Conservation (phyloP, 23 red algal genomes). For the Gracilaria domingensis region DNA sequence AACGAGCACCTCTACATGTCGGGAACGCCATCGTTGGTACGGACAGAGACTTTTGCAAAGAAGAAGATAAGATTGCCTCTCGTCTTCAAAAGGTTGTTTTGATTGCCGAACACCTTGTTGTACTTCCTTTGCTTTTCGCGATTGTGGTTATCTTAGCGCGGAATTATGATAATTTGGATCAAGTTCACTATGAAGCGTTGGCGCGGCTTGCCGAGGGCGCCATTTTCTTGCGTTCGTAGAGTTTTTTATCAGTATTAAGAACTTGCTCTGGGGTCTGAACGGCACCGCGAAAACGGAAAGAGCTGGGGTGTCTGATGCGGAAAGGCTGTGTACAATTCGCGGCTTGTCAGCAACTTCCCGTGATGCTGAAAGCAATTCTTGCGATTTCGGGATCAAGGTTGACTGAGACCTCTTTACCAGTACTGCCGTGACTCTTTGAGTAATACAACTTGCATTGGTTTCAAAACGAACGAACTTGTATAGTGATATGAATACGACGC, state of each 20-base stretch:
- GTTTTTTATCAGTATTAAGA: constrained; percentile 36
- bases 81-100: constrained; percentile 30
- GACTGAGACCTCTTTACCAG: background rate
- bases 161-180: constrained; percentile 34
- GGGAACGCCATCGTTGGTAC: constrained; percentile 46
- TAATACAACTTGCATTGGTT: too few relatives aligned
- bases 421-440: background rate
- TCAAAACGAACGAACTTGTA: too few relatives aligned
- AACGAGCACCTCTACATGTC: constrained; percentile 13
- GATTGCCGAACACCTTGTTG: constrained; percentile 50
- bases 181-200: constrained; percentile 8
- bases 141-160: constrained; percentile 17
- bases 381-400: background rate
- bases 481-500: too few relatives aligned
- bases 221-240: constrained; percentile 43
- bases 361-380: background rate
- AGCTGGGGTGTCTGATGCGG: background rate
- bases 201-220: constrained; percentile 22
- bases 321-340: background rate
- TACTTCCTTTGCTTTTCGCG: constrained; percentile 34
- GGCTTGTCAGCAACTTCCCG: background rate
- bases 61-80: constrained; percentile 21
- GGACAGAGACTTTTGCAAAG: background rate
- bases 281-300: background rate
- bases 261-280: constrained; percentile 32